Evolutionary conservation across 371 early-diverging fungal species (phyloP), one percentile per base, ranked within the genome.

Genomic region (Blakeslea trispora): DNA sequence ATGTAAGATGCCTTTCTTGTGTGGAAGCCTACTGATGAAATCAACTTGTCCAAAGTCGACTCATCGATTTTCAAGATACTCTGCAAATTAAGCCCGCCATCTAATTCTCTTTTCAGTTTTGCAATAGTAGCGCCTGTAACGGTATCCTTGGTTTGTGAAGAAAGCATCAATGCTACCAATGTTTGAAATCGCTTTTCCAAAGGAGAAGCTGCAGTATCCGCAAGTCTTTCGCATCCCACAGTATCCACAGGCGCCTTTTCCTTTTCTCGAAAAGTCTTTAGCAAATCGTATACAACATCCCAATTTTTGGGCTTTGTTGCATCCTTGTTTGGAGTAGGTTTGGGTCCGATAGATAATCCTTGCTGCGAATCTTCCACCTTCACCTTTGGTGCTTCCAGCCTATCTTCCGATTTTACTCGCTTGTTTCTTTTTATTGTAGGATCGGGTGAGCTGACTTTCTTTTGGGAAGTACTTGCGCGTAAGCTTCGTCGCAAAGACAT

Each of bases 141-240:
- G 9, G 91, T 88, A 66, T 99, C 99, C 64, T 93, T 93, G 4
- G 99, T 99, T 74, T 97, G 97, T 21, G 97, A 89, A 9, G 98
- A 97, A 13, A 99, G 81, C 80, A 96, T 91, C 41, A 99, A 75
- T 0, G 97, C 76, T n/a, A 95, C 73, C 1, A 99, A 75, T 3
- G 94, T 89, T 59, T 95, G 94, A 69, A 91, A 98, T 34, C 96
- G 84, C 44, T 74, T 84, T 3, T 80, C 83, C 81, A 88, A 19
- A 15, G 61, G 58, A 32, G 61, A 31, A 0, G 66, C 61, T 1
- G 51, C 47, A n/a, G 59, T 66, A 28, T 89, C 85, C 9, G 86
- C 92, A 24, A 94, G 65, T 17, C 81, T 68, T 44, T 84, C 91
- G 74, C 99, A 98, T 0, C 99, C 99, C 76, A 95, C 90, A 0